A percentile compares a stretch with the other conserved stretches of the same genome.
phyloP scores from a whole-genome alignment of 352 stramenopile genomes.

The Elongisporangium senticosum region DNA sequence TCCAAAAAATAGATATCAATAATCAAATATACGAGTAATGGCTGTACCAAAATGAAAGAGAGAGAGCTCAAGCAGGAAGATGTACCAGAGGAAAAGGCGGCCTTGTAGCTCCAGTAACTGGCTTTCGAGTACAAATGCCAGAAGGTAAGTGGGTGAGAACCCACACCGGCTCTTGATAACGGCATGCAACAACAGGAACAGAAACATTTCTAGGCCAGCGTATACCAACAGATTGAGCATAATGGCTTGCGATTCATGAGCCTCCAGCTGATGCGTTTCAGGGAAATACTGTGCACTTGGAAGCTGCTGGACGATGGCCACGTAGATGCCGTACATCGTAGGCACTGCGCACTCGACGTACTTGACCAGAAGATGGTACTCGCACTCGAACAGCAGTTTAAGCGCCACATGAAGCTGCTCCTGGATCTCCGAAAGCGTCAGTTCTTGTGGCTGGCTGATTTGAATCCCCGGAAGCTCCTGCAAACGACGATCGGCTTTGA shows the following conservation, averaged over 20 bases:
- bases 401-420: neutral
- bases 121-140: constrained; percentile 22
- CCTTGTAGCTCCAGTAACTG: constrained; percentile 12
- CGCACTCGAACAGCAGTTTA: constrained; percentile 16
- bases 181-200: constrained; percentile 13
- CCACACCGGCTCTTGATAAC: constrained; percentile 10
- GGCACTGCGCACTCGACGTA: constrained; percentile 23
- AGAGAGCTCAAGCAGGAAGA: constrained; percentile 15
- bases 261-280: constrained; percentile 9
- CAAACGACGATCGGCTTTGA: too few relatives aligned
- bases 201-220: constrained; percentile 6
- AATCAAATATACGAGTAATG: neutral
- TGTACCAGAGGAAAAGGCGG: constrained; percentile 17
- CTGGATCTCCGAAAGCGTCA: too few relatives aligned
- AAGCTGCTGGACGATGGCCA: constrained; percentile 10
- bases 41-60: constrained; percentile 10
- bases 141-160: constrained; percentile 14
- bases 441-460: too few relatives aligned
- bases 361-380: constrained; percentile 17
- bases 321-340: constrained; percentile 15
- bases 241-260: too few relatives aligned
- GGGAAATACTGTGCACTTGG: constrained; percentile 12
- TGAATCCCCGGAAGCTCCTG: too few relatives aligned
- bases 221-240: constrained; percentile 11
- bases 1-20: neutral